These are phyloP conservation scores for Podosphaera leucotricha DNA, from an alignment of 2,329 filamentous ascomycete genomes.

Conservation along the genomic window DNA sequence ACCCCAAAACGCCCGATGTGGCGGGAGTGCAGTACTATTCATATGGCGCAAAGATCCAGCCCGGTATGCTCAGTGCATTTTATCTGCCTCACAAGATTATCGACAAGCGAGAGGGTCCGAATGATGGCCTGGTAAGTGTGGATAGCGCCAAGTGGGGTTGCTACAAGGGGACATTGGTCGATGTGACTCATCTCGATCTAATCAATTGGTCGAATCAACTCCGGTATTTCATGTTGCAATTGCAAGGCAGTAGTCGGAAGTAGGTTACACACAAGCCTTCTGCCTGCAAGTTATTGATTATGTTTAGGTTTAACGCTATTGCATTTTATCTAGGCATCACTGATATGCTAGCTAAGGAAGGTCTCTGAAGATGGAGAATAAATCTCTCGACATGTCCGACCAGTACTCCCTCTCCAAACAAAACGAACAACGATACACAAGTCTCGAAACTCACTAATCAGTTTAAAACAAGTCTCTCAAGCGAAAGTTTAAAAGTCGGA, in stretches of 20 bases:
- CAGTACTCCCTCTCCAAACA: too few species aligned
- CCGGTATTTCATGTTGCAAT: constrained; percentile 28
- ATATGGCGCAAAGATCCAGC: constrained; percentile 30
- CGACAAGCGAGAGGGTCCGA: constrained; percentile 28
- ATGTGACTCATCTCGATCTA: constrained; percentile 37
- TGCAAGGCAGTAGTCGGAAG: constrained; percentile 27
- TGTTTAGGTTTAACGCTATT: constrained; percentile 35
- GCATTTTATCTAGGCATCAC: constrained; percentile 43
- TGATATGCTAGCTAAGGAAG: constrained; percentile 50
- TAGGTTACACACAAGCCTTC: constrained; percentile 17
- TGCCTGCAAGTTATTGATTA: constrained; percentile 3
- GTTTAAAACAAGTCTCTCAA: too few species aligned
- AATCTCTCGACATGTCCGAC: too few species aligned
- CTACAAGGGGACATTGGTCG: constrained; percentile 38
- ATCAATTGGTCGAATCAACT: constrained; percentile 45
- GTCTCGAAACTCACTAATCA: too few species aligned
- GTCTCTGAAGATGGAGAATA: constrained; percentile 12
- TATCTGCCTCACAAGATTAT: constrained; percentile 28
- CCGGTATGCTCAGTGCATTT: constrained; percentile 43
- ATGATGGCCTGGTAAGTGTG: constrained; percentile 46
- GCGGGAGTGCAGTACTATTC: constrained; percentile 34
- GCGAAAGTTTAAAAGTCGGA: too few species aligned
- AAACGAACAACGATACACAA: too few species aligned
- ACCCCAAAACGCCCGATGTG: constrained; percentile 29
- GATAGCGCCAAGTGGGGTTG: constrained; percentile 35